A percentile compares a stretch with the other conserved stretches of the same genome.
These are phyloP conservation scores for Fusarium incarnatum DNA, from an alignment of 2,329 filamentous ascomycete species.

Conservation along the genomic window DNA sequence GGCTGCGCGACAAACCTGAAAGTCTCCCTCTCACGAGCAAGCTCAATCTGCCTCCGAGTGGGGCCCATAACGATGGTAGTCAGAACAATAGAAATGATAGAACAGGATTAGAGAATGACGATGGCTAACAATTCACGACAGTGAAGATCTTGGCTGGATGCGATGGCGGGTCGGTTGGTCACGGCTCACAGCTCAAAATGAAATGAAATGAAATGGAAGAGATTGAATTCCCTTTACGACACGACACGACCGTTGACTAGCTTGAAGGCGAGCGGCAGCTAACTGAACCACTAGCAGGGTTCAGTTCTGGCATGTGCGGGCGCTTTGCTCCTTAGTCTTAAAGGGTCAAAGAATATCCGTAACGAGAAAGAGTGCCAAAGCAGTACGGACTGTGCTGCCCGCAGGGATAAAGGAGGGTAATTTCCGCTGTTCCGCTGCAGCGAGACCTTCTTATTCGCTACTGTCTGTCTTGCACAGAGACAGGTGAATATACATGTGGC, in stretches of 20 bases:
- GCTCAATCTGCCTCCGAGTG: background rate
- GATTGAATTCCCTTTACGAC: background rate
- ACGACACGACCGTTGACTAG: background rate
- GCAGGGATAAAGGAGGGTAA: no score
- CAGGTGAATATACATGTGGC: no score
- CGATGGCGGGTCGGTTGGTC: background rate
- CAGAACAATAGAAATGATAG: background rate
- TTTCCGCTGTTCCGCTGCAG: no score
- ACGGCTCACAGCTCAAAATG: background rate
- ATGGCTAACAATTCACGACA: accelerated
- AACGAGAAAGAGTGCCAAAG: no score
- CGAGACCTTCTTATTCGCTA: no score
- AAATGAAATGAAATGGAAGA: background rate
- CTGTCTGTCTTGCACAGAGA: no score
- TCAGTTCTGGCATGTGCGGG: background rate
- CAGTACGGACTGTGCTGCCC: no score
- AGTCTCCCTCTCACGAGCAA: slow-evolving; percentile 6
- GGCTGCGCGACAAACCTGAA: background rate
- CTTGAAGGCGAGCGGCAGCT: background rate
- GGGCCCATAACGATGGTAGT: background rate
- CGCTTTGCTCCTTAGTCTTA: background rate
- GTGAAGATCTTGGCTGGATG: background rate
- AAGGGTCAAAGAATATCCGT: no score
- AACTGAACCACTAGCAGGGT: background rate
- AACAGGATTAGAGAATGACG: background rate